These are phyloP conservation scores for Russula earlei DNA, from an alignment of 768 basidiomycete species.

Conservation along the genomic window DNA sequence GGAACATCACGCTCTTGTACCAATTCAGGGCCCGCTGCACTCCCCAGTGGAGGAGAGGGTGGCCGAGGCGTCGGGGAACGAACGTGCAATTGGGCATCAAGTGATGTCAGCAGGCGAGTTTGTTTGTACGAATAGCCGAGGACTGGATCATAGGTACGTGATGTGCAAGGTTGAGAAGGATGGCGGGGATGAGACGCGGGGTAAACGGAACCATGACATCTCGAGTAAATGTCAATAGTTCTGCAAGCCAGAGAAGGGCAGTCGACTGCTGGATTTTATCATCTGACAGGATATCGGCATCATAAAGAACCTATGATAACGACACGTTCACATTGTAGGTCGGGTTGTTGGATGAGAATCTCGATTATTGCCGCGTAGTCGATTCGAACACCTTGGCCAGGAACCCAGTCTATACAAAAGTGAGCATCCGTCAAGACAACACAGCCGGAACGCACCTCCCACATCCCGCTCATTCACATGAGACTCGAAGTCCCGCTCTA, in stretches of 20 bases:
- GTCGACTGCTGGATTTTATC: constrained; percentile 93
- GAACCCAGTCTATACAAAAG: constrained; percentile 59
- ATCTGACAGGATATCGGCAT: constrained; percentile 37
- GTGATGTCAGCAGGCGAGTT: constrained; percentile 29
- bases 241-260: constrained; percentile 87
- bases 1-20: constrained; percentile 32
- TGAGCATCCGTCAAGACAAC: neutral
- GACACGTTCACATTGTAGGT: constrained; percentile 52
- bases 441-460: constrained; percentile 29
- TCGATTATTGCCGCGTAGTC: constrained; percentile 90
- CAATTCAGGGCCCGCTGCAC: constrained; percentile 23
- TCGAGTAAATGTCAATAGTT: constrained; percentile 78
- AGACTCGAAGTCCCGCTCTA: constrained; percentile 26
- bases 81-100: constrained; percentile 11
- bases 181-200: constrained; percentile 83
- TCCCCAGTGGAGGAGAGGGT: constrained; percentile 20
- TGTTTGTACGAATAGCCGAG: constrained; percentile 80
- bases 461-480: constrained; percentile 50
- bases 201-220: constrained; percentile 94
- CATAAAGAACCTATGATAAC: neutral
- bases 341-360: constrained; percentile 81
- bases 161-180: constrained; percentile 91
- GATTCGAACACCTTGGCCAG: constrained; percentile 88
- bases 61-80: constrained; percentile 26
- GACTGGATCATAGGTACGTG: constrained; percentile 82